Conservation (phyloP, 148 eudicot species). For the Fagopyrum homotropicum region DNA sequence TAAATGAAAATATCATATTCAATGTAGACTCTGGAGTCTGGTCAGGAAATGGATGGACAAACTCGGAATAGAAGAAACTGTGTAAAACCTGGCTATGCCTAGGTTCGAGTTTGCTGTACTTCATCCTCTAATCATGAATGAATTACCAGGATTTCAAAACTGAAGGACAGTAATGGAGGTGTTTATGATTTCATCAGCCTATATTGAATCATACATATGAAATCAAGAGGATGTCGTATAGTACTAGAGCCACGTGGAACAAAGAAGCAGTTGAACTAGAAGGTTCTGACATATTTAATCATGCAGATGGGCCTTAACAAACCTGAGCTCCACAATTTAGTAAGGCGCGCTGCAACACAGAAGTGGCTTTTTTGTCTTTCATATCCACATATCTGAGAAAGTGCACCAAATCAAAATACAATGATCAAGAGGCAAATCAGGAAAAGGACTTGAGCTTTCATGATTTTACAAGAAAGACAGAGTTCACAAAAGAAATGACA, state of each 20-base stretch:
- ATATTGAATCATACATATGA: background rate
- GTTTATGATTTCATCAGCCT: background rate
- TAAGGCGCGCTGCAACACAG: slow-evolving; percentile 42
- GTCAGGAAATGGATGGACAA: too few relatives aligned
- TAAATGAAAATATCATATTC: background rate
- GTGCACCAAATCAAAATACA: background rate
- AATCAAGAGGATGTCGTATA: background rate
- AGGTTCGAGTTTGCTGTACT: too few relatives aligned
- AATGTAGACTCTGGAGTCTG: background rate
- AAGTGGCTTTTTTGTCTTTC: slow-evolving; percentile 51
- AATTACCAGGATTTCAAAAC: background rate
- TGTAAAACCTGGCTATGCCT: too few relatives aligned
- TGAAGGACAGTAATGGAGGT: background rate
- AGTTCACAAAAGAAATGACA: background rate
- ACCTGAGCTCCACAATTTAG: slow-evolving; percentile 63
- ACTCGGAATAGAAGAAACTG: too few relatives aligned
- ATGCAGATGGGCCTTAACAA: slow-evolving; percentile 13
- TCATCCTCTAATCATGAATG: too few relatives aligned
- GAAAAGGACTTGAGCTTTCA: background rate
- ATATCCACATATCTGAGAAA: slow-evolving; percentile 23
- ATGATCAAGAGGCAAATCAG: background rate
- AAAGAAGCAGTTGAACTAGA: background rate
- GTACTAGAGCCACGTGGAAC: background rate
- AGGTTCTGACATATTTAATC: background rate
- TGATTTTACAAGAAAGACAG: background rate